phyloP scores from a whole-genome alignment of 805 yeast genomes.

The Schizosaccharomyces lindneri region DNA sequence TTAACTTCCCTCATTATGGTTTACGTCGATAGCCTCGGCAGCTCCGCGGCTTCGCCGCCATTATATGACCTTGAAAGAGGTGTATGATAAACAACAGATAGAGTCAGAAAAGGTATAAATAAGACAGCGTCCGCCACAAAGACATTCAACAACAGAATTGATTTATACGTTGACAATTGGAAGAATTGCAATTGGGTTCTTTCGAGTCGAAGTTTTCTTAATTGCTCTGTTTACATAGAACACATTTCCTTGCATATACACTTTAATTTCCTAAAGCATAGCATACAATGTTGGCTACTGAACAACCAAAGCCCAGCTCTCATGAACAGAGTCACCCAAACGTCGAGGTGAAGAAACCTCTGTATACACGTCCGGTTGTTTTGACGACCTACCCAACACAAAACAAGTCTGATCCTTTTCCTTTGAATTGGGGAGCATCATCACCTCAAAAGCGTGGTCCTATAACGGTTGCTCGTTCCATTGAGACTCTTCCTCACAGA shows the following conservation, averaged over 20 bases:
- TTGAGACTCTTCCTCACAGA: slow-evolving; percentile 26
- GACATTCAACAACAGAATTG: neutral
- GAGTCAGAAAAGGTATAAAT: neutral
- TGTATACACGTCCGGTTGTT: slow-evolving; percentile 11
- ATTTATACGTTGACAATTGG: neutral
- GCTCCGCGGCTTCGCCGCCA: no score
- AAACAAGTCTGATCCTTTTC: slow-evolving; percentile 23
- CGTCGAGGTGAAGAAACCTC: neutral
- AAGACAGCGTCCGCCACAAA: neutral
- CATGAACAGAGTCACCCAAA: neutral
- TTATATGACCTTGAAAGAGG: no score
- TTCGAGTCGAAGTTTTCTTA: neutral
- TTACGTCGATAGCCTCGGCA: no score
- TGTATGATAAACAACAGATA: neutral
- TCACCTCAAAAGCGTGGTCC: slow-evolving; percentile 19
- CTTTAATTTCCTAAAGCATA: neutral
- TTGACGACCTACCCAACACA: slow-evolving; percentile 33
- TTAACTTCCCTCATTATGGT: no score
- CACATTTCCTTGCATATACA: neutral
- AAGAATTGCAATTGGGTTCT: no score
- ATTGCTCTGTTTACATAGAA: neutral
- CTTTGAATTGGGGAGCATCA: slow-evolving; percentile 27
- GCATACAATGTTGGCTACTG: neutral
- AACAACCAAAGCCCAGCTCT: neutral
- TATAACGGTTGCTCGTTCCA: slow-evolving; percentile 27